Conservation (phyloP, 1,139 yeast genomes). For the Casaregolazyma lundiana region DNA sequence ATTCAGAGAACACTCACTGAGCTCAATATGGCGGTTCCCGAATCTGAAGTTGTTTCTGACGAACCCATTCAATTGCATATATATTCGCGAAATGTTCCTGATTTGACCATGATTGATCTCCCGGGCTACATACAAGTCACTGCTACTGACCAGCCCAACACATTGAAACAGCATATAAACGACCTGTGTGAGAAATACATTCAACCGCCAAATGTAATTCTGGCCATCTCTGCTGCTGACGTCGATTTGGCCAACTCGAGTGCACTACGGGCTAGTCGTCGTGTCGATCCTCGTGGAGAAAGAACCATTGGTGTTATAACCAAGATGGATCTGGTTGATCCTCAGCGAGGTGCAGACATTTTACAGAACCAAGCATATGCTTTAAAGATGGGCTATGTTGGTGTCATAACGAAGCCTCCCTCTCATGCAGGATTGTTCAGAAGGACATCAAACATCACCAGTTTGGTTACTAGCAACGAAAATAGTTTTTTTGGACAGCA, state of each 20-base stretch:
- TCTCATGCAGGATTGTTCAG: conserved; percentile 31
- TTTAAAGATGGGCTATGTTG: conserved; percentile 92
- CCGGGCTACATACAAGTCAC: conserved; percentile 98
- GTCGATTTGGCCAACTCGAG: conserved; percentile 96
- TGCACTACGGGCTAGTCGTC: conserved; percentile 85
- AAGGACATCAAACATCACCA: conserved; percentile 26
- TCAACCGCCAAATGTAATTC: conserved; percentile 85
- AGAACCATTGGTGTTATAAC: conserved; percentile 96
- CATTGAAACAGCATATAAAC: conserved; percentile 73
- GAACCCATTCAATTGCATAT: conserved; percentile 91
- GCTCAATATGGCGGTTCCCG: conserved; percentile 88
- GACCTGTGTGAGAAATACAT: conserved; percentile 78
- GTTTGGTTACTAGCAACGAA: conserved; percentile 43
- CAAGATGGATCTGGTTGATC: conserved; percentile 82
- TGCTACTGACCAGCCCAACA: conserved; percentile 91
- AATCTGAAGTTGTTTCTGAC: conserved; percentile 74
- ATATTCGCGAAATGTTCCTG: conserved; percentile 89
- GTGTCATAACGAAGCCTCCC: conserved; percentile 86
- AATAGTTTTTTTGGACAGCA: conserved; percentile 47
- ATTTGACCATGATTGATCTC: conserved; percentile 85
- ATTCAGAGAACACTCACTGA: conserved; percentile 83
- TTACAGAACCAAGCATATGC: conserved; percentile 81
- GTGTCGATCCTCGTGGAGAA: conserved; percentile 91
- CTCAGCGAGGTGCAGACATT: conserved; percentile 63
- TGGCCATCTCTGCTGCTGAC: conserved; percentile 96